Conservation (phyloP, 306 rosid species). For the Trifolium pratense region DNA sequence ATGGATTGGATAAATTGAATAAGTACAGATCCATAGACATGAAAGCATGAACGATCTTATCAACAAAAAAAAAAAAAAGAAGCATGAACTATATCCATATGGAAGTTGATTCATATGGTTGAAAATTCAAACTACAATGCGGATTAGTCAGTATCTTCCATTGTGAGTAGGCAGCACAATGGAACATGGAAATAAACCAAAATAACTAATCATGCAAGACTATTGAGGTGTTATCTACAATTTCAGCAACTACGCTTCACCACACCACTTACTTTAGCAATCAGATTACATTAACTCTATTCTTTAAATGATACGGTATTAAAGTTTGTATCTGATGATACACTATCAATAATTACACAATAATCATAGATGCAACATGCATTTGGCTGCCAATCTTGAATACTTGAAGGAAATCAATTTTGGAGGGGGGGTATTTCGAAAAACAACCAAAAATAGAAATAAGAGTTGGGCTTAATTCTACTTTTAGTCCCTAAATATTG, state of each 20-base stretch:
- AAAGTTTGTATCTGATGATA: background rate
- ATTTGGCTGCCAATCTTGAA: constrained; percentile 11
- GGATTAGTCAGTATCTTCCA: background rate
- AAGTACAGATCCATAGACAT: background rate
- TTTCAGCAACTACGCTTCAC: background rate
- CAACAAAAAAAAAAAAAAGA: no score
- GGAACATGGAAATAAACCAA: constrained; percentile 6
- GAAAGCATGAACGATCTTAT: no score
- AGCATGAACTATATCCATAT: constrained; percentile 4
- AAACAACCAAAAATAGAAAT: background rate
- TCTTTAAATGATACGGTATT: constrained; percentile 1
- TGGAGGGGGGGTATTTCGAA: background rate
- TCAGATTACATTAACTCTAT: constrained; percentile 9
- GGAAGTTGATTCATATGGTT: constrained; percentile 2
- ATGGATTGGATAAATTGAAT: constrained; percentile 22
- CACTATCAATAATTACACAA: background rate
- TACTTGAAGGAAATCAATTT: background rate
- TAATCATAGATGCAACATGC: background rate
- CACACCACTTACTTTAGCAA: background rate
- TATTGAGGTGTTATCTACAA: background rate
- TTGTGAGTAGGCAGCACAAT: background rate
- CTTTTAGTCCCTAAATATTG: background rate
- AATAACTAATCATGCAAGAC: background rate
- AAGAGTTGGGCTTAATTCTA: background rate
- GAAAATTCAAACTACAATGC: constrained; percentile 15